phyloP scores from a whole-genome alignment of 2,329 filamentous ascomycete species.

The Pyrenophora graminea region DNA sequence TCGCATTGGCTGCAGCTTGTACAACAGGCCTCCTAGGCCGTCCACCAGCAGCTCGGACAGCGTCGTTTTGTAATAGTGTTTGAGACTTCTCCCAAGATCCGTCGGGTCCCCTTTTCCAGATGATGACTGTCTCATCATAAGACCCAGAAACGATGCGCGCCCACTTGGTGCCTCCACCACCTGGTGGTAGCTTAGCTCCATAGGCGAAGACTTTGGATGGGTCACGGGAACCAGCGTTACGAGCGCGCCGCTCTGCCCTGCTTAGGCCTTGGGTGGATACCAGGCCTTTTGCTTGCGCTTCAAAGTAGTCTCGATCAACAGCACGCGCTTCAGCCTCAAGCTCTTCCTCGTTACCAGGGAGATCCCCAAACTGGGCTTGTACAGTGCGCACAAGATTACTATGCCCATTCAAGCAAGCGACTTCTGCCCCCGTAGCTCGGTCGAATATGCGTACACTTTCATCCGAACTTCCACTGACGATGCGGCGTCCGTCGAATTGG shows the following conservation, averaged over 20 bases:
- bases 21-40: slow-evolving; percentile 38
- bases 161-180: slow-evolving; percentile 85
- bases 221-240: slow-evolving; percentile 73
- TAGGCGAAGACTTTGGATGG: slow-evolving; percentile 78
- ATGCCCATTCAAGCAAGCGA: slow-evolving; percentile 84
- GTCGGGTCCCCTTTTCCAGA: slow-evolving; percentile 86
- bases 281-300: slow-evolving; percentile 56
- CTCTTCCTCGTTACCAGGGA: slow-evolving; percentile 77
- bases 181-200: slow-evolving; percentile 85
- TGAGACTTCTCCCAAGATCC: slow-evolving; percentile 83
- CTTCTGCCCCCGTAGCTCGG: slow-evolving; percentile 79
- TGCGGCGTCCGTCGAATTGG: slow-evolving; percentile 89
- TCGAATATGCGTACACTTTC: slow-evolving; percentile 97
- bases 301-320: slow-evolving; percentile 74
- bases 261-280: slow-evolving; percentile 37
- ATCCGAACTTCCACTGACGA: slow-evolving; percentile 95
- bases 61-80: slow-evolving; percentile 74
- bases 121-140: slow-evolving; percentile 93
- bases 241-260: slow-evolving; percentile 41
- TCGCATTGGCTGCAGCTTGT: slow-evolving; percentile 24
- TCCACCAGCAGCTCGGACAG: slow-evolving; percentile 55
- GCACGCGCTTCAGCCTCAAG: slow-evolving; percentile 72
- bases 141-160: slow-evolving; percentile 96
- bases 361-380: slow-evolving; percentile 90
- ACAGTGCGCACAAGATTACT: slow-evolving; percentile 86